Conservation (phyloP, 1,284 basidiomycete genomes). For the Fomitopsis betulina region DNA sequence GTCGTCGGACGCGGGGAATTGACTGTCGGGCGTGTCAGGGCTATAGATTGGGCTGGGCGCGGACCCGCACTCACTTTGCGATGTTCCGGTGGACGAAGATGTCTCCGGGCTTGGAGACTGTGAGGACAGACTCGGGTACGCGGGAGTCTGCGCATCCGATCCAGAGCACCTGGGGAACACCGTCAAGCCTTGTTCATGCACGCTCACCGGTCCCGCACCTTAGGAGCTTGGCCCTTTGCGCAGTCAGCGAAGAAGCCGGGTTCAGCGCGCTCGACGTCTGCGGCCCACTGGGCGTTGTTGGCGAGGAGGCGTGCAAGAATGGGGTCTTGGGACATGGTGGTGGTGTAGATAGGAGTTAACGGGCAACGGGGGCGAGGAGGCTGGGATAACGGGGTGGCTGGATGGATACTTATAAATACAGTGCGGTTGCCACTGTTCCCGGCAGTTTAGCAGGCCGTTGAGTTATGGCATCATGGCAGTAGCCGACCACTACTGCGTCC, state of each 20-base stretch:
- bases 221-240: constrained; percentile 68
- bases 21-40: constrained; percentile 38
- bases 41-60: neutral
- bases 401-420: neutral
- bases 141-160: constrained; percentile 72
- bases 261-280: constrained; percentile 47
- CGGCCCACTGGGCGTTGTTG: constrained; percentile 60
- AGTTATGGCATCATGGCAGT: neutral
- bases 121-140: constrained; percentile 55
- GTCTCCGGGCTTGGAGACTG: constrained; percentile 56
- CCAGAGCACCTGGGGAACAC: constrained; percentile 54
- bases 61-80: constrained; percentile 45
- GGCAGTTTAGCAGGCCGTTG: neutral
- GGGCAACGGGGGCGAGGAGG: constrained; percentile 1
- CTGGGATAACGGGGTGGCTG: neutral
- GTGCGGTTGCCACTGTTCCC: neutral
- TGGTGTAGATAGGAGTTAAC: neutral
- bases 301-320: constrained; percentile 43
- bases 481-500: neutral
- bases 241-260: constrained; percentile 59
- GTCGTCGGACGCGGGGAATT: constrained; percentile 78
- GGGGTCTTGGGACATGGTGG: constrained; percentile 21
- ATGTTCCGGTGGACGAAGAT: constrained; percentile 69
- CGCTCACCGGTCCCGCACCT: constrained; percentile 34
- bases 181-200: neutral